Conservation (phyloP, 148 eudicot species). For the Amaranthus hypochondriacus region DNA sequence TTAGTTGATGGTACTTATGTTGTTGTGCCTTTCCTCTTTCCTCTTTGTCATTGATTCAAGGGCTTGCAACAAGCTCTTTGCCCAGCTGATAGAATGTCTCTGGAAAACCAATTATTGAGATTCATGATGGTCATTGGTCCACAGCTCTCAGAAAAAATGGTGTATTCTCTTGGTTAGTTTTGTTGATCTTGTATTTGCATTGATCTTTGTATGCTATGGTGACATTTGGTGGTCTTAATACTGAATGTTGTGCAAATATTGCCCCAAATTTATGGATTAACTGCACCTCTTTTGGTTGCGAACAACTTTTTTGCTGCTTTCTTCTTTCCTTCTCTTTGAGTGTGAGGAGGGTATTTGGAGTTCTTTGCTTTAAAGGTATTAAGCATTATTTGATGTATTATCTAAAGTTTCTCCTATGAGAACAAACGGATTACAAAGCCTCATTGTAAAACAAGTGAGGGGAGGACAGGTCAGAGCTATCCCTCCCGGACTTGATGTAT, state of each 20-base stretch:
- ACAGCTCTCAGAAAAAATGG: constrained; percentile 69
- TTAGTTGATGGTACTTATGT: neutral
- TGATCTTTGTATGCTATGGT: neutral
- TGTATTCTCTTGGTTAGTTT: constrained; percentile 39
- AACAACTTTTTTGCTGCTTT: neutral
- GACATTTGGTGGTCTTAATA: neutral
- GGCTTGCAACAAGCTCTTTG: constrained; percentile 45
- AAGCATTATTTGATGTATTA: no score
- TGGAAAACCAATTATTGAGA: constrained; percentile 50
- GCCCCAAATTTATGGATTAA: neutral
- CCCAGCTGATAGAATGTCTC: constrained; percentile 24
- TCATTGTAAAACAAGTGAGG: no score
- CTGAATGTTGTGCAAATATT: neutral
- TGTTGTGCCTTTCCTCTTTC: neutral
- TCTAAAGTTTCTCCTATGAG: no score
- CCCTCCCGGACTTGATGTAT: no score
- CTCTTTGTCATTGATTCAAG: constrained; percentile 32
- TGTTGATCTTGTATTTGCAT: neutral
- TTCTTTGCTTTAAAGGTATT: no score
- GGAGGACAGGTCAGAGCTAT: no score
- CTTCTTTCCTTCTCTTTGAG: no score
- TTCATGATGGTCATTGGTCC: constrained; percentile 59
- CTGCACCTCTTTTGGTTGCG: neutral
- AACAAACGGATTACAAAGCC: no score
- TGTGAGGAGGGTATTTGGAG: no score